phyloP scores from a whole-genome alignment of 1,139 yeast genomes.

The Candida frijolesensis region DNA sequence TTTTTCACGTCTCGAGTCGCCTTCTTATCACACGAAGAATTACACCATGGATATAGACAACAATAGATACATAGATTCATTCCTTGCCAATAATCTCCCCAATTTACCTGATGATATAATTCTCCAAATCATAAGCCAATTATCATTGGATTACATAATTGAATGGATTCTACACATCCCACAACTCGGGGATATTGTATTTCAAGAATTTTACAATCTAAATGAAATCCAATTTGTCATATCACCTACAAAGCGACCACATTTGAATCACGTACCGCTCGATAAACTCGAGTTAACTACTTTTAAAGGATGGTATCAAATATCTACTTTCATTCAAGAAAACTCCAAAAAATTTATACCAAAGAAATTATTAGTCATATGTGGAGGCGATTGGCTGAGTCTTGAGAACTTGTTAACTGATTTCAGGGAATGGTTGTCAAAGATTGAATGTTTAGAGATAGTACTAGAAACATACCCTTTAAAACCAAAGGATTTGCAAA shows the following conservation, averaged over 20 bases:
- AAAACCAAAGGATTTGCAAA: conserved; percentile 22
- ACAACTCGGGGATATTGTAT: conserved; percentile 23
- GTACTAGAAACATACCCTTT: conserved; percentile 31
- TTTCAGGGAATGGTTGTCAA: conserved; percentile 20
- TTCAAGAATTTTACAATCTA: conserved; percentile 25
- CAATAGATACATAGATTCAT: conserved; percentile 10
- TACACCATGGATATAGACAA: not conserved
- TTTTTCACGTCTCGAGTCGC: too few species aligned
- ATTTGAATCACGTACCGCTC: conserved; percentile 21
- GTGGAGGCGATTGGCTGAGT: conserved; percentile 37
- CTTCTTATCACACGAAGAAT: not conserved
- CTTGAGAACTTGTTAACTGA: conserved; percentile 26
- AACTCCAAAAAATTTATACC: conserved; percentile 31
- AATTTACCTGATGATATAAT: conserved; percentile 33
- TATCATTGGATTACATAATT: conserved; percentile 29
- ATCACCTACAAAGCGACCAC: conserved; percentile 34
- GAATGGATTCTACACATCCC: conserved; percentile 29
- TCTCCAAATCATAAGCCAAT: conserved; percentile 22
- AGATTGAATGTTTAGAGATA: conserved; percentile 24
- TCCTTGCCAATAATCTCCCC: conserved; percentile 20
- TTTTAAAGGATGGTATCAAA: conserved; percentile 31
- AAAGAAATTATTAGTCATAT: conserved; percentile 25
- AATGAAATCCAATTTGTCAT: conserved; percentile 38
- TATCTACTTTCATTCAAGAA: conserved; percentile 28
- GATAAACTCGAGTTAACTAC: conserved; percentile 24